Evolutionary conservation across 305 asterid genomes (phyloP).

Genomic region (Solanum chacoense): DNA sequence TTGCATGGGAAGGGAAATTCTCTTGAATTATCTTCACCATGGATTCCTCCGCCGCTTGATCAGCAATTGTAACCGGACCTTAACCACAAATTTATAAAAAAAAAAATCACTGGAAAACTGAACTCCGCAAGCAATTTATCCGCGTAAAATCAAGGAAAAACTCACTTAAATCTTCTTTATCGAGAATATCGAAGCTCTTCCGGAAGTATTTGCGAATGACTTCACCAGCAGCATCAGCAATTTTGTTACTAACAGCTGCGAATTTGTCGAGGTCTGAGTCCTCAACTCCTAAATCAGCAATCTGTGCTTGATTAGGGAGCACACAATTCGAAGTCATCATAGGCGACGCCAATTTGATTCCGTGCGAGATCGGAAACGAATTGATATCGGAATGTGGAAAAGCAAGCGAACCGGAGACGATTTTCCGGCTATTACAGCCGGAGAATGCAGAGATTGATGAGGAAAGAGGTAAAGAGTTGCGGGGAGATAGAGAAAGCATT

Average conservation of each 20-base stretch:
- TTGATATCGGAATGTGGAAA: neutral
- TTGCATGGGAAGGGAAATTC: constrained; percentile 74
- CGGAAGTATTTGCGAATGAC: constrained; percentile 81
- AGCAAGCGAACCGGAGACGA: neutral
- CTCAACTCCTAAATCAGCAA: constrained; percentile 22
- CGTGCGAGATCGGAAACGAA: constrained; percentile 7
- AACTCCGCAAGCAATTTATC: neutral
- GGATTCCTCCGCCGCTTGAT: constrained; percentile 88
- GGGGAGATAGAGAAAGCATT: constrained; percentile 29
- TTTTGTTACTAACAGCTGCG: constrained; percentile 48
- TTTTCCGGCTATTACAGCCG: neutral
- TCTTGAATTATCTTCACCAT: constrained; percentile 70
- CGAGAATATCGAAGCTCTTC: constrained; percentile 58
- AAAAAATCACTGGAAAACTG: neutral
- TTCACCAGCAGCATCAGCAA: constrained; percentile 86
- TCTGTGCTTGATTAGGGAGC: constrained; percentile 12
- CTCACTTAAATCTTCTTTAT: constrained; percentile 72
- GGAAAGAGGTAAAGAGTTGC: constrained; percentile 12
- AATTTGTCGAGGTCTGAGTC: constrained; percentile 48
- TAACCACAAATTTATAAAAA: neutral
- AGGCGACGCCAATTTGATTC: constrained; percentile 8
- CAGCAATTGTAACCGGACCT: constrained; percentile 98
- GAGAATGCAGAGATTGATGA: neutral
- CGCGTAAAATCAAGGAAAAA: neutral
- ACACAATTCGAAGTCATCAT: constrained; percentile 29